Percentiles rank a stretch among this genome's conserved stretches.
phyloP scores from a whole-genome alignment of 2,329 filamentous ascomycete genomes.

The Clarireedia hainanense region DNA sequence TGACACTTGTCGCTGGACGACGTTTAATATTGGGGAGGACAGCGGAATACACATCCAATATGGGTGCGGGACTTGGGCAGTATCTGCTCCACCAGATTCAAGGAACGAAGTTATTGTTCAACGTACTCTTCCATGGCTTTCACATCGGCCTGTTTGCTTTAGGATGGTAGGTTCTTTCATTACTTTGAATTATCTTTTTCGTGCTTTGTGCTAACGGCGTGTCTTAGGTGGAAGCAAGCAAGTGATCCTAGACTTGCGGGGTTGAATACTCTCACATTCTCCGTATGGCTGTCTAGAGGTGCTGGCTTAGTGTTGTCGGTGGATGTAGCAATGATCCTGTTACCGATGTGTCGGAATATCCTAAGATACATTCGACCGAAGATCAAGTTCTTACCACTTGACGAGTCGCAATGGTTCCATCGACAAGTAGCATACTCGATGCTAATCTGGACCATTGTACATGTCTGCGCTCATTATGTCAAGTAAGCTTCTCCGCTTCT shows the following conservation, averaged over 20 bases:
- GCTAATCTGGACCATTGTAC: constrained; percentile 71
- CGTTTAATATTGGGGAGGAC: constrained; percentile 32
- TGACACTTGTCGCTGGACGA: constrained; percentile 47
- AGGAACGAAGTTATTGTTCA: constrained; percentile 66
- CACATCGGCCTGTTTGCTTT: constrained; percentile 74
- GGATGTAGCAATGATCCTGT: constrained; percentile 78
- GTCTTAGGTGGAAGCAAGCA: constrained; percentile 67
- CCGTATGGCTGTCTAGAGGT: constrained; percentile 93
- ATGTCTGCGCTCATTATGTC: constrained; percentile 81
- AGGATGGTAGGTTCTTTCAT: constrained; percentile 61
- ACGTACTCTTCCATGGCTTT: constrained; percentile 71
- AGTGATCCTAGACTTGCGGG: constrained; percentile 59
- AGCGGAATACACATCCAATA: constrained; percentile 18
- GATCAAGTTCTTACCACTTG: constrained; percentile 80
- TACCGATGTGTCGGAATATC: constrained; percentile 91
- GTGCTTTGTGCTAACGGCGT: neutral
- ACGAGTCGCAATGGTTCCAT: constrained; percentile 96
- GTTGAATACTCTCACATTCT: constrained; percentile 76
- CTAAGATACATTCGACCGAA: constrained; percentile 81
- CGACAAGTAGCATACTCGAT: constrained; percentile 86
- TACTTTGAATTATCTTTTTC: neutral
- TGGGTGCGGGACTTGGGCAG: constrained; percentile 25
- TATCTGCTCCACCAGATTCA: constrained; percentile 57
- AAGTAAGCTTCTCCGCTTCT: constrained; percentile 53
- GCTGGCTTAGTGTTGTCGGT: constrained; percentile 79